Evolutionary conservation across 108 stramenopile genomes (phyloP).

Genomic region (Schizochytrium sp.): DNA sequence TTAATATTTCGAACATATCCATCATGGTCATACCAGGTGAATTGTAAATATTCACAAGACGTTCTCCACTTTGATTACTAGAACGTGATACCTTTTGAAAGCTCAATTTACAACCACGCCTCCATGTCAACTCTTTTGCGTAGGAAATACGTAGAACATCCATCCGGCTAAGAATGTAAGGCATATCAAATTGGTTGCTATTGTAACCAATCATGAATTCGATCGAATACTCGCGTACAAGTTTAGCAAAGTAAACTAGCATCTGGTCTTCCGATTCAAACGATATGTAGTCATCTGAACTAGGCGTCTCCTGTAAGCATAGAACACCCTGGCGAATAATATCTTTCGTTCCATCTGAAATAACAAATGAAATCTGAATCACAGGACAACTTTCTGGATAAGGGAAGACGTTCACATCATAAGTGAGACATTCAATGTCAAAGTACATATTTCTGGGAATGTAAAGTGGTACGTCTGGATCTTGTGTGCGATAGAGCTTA

Average conservation of each 20-base stretch:
- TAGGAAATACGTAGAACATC: not conserved
- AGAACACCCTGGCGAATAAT: not conserved
- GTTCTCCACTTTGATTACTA: not conserved
- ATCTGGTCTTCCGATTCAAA: slow-evolving; percentile 27
- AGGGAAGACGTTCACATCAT: not conserved
- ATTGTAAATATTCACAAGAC: not conserved
- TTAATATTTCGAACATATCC: not conserved
- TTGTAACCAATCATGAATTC: slow-evolving; percentile 23
- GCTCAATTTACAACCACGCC: not conserved
- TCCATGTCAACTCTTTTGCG: not conserved
- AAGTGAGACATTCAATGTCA: not conserved
- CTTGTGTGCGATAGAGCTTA: not conserved
- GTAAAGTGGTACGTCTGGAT: not conserved
- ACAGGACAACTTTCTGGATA: not conserved
- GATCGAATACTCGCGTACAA: not conserved
- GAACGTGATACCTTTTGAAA: not conserved
- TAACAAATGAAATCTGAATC: slow-evolving; percentile 4
- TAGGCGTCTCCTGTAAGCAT: not conserved
- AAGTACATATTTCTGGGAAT: not conserved
- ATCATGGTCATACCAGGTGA: not conserved
- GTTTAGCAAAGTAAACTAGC: not conserved
- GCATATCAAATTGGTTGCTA: slow-evolving; percentile 7
- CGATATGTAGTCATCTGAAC: not conserved
- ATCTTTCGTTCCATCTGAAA: not conserved
- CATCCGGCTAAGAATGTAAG: slow-evolving; percentile 46